Evolutionary conservation across 345 rosid genomes (phyloP).

Genomic region (Populus euphratica): DNA sequence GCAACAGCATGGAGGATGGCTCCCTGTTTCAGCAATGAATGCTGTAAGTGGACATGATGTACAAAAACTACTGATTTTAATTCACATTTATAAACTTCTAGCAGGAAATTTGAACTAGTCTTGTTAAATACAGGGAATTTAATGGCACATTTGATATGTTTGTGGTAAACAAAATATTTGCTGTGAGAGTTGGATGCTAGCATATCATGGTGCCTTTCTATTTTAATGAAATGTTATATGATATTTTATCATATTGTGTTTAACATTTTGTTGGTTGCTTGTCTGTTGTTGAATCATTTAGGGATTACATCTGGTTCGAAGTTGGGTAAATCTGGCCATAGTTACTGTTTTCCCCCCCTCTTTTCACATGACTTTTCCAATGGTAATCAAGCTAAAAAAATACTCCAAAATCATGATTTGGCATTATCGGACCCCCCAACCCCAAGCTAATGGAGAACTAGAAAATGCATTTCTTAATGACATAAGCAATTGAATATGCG

Average conservation of each 20-base stretch:
- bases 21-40: constrained; percentile 99
- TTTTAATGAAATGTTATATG: not conserved
- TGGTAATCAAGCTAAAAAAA: not conserved
- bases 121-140: not conserved
- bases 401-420: not conserved
- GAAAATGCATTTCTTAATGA: not conserved
- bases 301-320: not conserved
- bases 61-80: not conserved
- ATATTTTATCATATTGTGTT: not conserved
- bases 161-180: not conserved
- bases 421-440: not conserved
- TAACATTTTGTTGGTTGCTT: not conserved
- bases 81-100: not conserved
- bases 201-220: not conserved
- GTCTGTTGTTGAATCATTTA: not conserved
- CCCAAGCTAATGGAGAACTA: not conserved
- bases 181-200: not conserved
- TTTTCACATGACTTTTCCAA: not conserved
- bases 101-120: not conserved
- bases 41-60: constrained; percentile 45
- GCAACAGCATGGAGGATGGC: constrained; percentile 99
- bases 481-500: not conserved
- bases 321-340: not conserved
- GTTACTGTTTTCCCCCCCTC: not conserved
- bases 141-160: not conserved